Percentiles rank a stretch among this genome's conserved stretches.
phyloP scores from a whole-genome alignment of 2,329 filamentous ascomycete genomes.

The Phialophora verrucosa region DNA sequence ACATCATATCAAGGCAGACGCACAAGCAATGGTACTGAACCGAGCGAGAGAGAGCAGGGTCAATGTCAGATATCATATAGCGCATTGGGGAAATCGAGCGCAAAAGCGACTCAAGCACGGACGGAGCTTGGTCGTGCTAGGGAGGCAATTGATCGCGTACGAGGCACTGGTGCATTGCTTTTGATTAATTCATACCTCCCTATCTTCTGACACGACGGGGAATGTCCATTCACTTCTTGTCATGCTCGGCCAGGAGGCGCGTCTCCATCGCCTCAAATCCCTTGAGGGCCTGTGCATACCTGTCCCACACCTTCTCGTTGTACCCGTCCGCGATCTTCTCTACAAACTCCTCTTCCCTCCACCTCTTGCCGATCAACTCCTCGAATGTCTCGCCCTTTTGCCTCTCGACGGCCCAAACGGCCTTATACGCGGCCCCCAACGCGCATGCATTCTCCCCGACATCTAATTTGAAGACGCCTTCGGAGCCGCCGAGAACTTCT shows the following conservation, averaged over 20 bases:
- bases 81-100: neutral
- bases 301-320: constrained; percentile 72
- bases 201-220: neutral
- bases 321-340: constrained; percentile 84
- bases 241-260: constrained; percentile 58
- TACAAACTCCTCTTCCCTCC: constrained; percentile 84
- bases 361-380: constrained; percentile 79
- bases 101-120: neutral
- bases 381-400: constrained; percentile 79
- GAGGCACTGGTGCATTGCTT: neutral
- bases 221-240: constrained; percentile 6
- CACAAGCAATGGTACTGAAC: neutral
- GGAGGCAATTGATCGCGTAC: neutral
- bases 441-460: constrained; percentile 96
- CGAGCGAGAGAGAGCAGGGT: neutral
- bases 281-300: constrained; percentile 76
- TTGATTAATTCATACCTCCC: neutral
- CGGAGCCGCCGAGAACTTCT: constrained; percentile 83
- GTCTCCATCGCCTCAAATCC: constrained; percentile 79
- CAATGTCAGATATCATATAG: neutral
- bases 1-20: neutral
- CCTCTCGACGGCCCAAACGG: constrained; percentile 82
- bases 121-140: neutral
- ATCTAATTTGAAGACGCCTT: constrained; percentile 91
- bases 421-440: constrained; percentile 92